A percentile compares a stretch with the other conserved stretches of the same genome.
These are phyloP conservation scores for Saturnispora sekii DNA, from an alignment of 805 yeast genomes.

Conservation along the genomic window DNA sequence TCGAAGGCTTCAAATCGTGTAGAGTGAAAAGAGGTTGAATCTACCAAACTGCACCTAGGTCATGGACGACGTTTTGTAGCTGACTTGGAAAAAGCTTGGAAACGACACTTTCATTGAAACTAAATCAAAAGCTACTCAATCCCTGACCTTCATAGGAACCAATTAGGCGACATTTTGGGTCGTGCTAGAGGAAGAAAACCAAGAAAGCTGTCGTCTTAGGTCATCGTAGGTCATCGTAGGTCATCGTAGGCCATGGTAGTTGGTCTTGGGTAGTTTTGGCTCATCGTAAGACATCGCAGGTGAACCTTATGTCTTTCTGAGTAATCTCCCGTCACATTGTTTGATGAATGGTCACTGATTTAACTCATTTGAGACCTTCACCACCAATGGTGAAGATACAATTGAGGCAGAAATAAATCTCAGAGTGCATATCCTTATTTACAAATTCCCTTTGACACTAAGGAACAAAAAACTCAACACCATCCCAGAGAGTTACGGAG, in stretches of 20 bases:
- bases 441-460: slow-evolving; percentile 17
- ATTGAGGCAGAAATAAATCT: slow-evolving; percentile 14
- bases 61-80: slow-evolving; percentile 4
- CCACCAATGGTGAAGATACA: slow-evolving; percentile 9
- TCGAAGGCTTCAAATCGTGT: slow-evolving; percentile 33
- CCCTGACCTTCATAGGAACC: too few relatives aligned
- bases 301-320: too few relatives aligned
- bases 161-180: too few relatives aligned
- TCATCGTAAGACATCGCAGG: too few relatives aligned
- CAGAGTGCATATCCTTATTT: slow-evolving; percentile 16
- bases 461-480: slow-evolving; percentile 6
- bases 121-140: not conserved
- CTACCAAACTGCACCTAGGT: slow-evolving; percentile 31
- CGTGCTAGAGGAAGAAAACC: too few relatives aligned
- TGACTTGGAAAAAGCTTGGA: too few relatives aligned
- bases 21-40: slow-evolving; percentile 36
- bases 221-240: too few relatives aligned
- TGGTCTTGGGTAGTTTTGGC: too few relatives aligned
- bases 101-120: slow-evolving; percentile 15
- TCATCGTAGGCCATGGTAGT: too few relatives aligned
- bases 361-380: too few relatives aligned
- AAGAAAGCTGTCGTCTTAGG: too few relatives aligned
- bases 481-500: slow-evolving; percentile 9
- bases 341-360: too few relatives aligned
- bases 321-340: not conserved